Base-by-base conservation (phyloP, 768 basidiomycete genomes). In the Phylloporus arenicola region DNA sequence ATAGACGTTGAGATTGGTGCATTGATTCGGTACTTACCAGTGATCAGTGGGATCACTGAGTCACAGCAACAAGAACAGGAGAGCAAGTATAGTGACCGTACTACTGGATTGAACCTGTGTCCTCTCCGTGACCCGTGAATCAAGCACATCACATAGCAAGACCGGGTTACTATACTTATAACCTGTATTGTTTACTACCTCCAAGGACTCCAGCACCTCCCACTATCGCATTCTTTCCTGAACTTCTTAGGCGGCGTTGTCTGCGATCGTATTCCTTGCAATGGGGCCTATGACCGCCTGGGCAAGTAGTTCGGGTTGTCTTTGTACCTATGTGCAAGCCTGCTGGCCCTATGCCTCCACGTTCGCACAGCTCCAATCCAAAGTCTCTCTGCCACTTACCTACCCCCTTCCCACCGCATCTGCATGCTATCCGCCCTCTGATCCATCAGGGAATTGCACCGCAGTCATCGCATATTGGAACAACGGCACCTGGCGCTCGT, bases 401-500 rank as follows among this genome's bases (percentile, higher is more conserved):
- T 50, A 54, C 27, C 59, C 55, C 0, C 41, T 50, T 46, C 60
- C 47, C 3, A 50, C 16, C 37, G 50, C 29, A n/a, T 72, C 29
- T n/a, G 51, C 11, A 25, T 69, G 48, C 29, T 65, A 43, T 27
- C 53, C 51, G 0, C 22, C 44, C 3, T 52, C 51, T 1, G 12
- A 57, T 8, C 65, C 70, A 3, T 70, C 70, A 4, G 69, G 67
- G 1, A 72, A 73, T 40, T 78, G 77, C 50, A 52, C 61, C 0
- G 68, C 57, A 0, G 65, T 73, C 10, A 39, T 49, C 4, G 49
- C 54, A 2, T 59, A 64, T 11, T 67, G 65, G 51, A 3, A 6
- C 4, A 61, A 76, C 34, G 73, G 72, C 0, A 61, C 47, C 43
- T 77, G 75, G 75, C 72, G 74, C 1, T 53, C 75, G 0, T 61